These are phyloP conservation scores for Colletotrichum karsti DNA, from an alignment of 2,329 filamentous ascomycete species.

Conservation along the genomic window DNA sequence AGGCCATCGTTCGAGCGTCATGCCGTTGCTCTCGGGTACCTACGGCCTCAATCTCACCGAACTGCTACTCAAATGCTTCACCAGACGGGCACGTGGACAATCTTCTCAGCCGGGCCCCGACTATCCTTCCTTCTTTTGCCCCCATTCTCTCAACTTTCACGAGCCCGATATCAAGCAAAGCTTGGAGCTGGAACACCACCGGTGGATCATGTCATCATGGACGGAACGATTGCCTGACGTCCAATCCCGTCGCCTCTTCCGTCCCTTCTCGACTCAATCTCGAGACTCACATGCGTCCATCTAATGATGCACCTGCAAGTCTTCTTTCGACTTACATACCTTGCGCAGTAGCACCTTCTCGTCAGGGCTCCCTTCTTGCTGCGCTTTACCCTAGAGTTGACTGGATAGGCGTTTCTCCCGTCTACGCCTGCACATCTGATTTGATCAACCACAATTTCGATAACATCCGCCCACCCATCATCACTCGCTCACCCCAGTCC, in stretches of 20 bases:
- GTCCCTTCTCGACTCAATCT: conserved; percentile 1
- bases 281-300: not conserved
- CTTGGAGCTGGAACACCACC: not conserved
- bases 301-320: not conserved
- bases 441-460: not conserved
- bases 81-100: conserved; percentile 5
- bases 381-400: not conserved
- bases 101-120: not conserved
- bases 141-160: not conserved
- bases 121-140: not conserved
- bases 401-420: not conserved
- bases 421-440: not conserved
- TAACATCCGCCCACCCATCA: not conserved
- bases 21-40: not conserved
- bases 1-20: not conserved
- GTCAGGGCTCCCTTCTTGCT: not conserved
- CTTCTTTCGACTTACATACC: too few species aligned
- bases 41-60: not conserved
- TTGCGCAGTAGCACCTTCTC: too few species aligned
- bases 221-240: not conserved
- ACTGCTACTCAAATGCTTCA: not conserved
- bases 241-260: conserved; percentile 3
- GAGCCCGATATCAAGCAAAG: not conserved
- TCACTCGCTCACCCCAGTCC: not conserved
- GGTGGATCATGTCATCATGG: not conserved